Evolutionary conservation across 1,139 yeast genomes (phyloP).

Genomic region (Yamadazyma diospyri): DNA sequence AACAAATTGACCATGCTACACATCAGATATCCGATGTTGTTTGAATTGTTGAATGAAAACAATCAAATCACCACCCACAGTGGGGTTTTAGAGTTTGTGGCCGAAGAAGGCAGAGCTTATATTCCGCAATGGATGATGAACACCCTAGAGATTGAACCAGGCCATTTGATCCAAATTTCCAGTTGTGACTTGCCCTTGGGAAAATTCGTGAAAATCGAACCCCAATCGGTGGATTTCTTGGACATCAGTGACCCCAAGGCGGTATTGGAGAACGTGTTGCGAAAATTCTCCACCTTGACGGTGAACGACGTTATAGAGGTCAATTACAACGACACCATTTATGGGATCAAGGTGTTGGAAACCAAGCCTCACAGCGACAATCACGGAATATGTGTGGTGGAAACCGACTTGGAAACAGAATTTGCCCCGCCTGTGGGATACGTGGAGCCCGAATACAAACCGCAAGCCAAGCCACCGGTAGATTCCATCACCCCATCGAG

Average conservation of each 20-base stretch:
- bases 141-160: conserved; percentile 70
- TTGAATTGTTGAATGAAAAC: conserved; percentile 71
- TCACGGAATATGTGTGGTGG: conserved; percentile 86
- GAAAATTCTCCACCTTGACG: conserved; percentile 87
- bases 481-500: conserved; percentile 33
- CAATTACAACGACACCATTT: conserved; percentile 75
- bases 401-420: conserved; percentile 94
- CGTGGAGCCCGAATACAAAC: conserved; percentile 75
- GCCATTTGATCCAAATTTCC: conserved; percentile 70
- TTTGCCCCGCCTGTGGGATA: conserved; percentile 99
- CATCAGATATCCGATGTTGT: conserved; percentile 94
- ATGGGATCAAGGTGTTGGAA: conserved; percentile 81
- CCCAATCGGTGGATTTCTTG: conserved; percentile 88
- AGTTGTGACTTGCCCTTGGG: conserved; percentile 85
- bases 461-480: conserved; percentile 30
- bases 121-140: conserved; percentile 97
- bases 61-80: conserved; percentile 64
- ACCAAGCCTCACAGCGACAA: conserved; percentile 69
- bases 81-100: conserved; percentile 94
- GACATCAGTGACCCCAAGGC: conserved; percentile 97
- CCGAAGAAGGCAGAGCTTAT: conserved; percentile 95
- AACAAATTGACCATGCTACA: conserved; percentile 81
- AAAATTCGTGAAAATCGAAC: conserved; percentile 86
- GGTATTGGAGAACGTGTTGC: conserved; percentile 84
- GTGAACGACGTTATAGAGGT: conserved; percentile 84